A percentile compares a stretch with the other conserved stretches of the same genome.
Evolutionary conservation across 768 basidiomycete species (phyloP).

Genomic region (Lactarius hatsudake): DNA sequence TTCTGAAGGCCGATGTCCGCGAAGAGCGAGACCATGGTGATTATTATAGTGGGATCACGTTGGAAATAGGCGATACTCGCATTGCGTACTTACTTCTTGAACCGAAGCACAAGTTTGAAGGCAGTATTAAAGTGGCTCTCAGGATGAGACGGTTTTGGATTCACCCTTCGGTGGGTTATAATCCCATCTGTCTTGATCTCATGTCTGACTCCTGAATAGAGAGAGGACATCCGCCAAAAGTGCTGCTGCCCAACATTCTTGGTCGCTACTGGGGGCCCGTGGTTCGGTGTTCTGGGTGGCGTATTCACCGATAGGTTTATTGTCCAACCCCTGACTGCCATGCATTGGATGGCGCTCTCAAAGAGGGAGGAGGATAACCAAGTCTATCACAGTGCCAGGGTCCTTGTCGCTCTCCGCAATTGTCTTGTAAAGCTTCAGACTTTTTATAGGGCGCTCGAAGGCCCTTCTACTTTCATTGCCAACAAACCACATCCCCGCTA

Average conservation of each 20-base stretch:
- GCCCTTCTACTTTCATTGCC: too few relatives aligned
- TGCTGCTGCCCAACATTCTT: neutral
- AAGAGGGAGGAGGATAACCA: neutral
- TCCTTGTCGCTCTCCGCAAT: neutral
- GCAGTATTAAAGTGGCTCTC: neutral
- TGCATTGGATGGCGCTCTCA: neutral
- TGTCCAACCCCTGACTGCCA: neutral
- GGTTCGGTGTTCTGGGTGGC: neutral
- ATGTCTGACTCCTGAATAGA: neutral
- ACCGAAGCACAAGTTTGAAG: too few relatives aligned
- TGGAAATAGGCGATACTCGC: too few relatives aligned
- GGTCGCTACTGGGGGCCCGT: neutral
- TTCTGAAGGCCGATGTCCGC: too few relatives aligned
- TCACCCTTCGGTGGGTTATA: neutral
- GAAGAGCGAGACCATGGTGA: too few relatives aligned
- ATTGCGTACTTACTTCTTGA: too few relatives aligned
- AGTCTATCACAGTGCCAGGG: neutral
- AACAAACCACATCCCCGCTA: neutral
- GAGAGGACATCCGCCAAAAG: neutral
- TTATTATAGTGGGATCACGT: too few relatives aligned
- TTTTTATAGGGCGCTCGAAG: neutral
- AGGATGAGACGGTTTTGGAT: neutral
- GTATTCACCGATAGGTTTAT: neutral
- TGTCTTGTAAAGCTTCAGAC: neutral
- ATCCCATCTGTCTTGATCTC: neutral